phyloP scores from a whole-genome alignment of 768 basidiomycete genomes.

The Boletellus sp. region DNA sequence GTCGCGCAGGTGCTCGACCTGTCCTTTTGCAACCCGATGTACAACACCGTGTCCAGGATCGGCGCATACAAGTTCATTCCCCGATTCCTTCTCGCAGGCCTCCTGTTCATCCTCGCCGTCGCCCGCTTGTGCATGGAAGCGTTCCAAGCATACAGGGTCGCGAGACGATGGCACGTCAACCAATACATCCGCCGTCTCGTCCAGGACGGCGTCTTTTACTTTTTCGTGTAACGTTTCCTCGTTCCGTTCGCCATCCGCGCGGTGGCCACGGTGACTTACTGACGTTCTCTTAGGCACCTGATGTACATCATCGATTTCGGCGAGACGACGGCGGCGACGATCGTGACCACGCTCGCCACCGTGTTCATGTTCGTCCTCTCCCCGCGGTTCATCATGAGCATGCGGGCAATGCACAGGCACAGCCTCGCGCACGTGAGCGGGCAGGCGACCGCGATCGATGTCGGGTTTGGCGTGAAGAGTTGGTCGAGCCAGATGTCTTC shows the following conservation, averaged over 20 bases:
- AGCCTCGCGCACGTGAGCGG: background rate
- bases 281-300: slow-evolving; percentile 17
- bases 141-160: slow-evolving; percentile 8
- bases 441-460: slow-evolving; percentile 2
- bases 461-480: slow-evolving; percentile 13
- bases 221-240: slow-evolving; percentile 13
- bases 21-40: slow-evolving; percentile 13
- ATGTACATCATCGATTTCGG: slow-evolving; percentile 12
- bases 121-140: slow-evolving; percentile 4
- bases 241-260: no score
- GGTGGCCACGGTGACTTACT: no score
- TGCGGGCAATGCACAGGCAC: slow-evolving; percentile 8
- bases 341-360: background rate
- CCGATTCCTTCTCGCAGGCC: slow-evolving; percentile 7
- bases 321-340: background rate
- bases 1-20: slow-evolving; percentile 6
- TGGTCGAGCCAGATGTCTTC: background rate
- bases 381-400: slow-evolving; percentile 19
- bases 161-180: slow-evolving; percentile 9
- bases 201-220: slow-evolving; percentile 17
- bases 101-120: slow-evolving; percentile 11
- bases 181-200: slow-evolving; percentile 12
- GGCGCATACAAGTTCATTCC: slow-evolving; percentile 12
- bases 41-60: background rate
- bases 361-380: slow-evolving; percentile 7